phyloP scores from a whole-genome alignment of 78 protist genomes.

The Dictyostelium capitatum region DNA sequence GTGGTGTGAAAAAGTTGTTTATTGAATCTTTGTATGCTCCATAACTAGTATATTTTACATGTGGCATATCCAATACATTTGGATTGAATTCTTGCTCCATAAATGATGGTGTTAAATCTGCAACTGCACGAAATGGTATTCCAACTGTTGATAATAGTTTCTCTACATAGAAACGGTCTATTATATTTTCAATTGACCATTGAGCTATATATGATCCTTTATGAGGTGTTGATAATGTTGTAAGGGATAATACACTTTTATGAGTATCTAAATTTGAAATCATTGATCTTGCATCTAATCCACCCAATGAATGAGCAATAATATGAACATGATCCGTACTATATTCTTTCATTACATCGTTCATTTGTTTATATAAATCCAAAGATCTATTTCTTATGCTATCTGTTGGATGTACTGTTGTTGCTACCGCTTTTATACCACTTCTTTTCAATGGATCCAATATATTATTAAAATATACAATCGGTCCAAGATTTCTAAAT shows the following conservation, averaged over 20 bases:
- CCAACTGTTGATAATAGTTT: not conserved
- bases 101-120: slow-evolving; percentile 37
- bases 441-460: not conserved
- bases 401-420: slow-evolving; percentile 62
- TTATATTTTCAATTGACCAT: slow-evolving; percentile 40
- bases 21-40: slow-evolving; percentile 36
- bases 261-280: slow-evolving; percentile 16
- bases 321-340: slow-evolving; percentile 48
- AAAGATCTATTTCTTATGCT: slow-evolving; percentile 41
- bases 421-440: slow-evolving; percentile 38
- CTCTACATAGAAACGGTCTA: slow-evolving; percentile 25
- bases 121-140: slow-evolving; percentile 46
- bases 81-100: slow-evolving; percentile 23
- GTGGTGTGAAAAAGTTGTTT: not conserved
- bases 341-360: not conserved
- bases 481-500: not conserved
- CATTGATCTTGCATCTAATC: slow-evolving; percentile 50
- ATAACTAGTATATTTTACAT: slow-evolving; percentile 38
- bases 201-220: slow-evolving; percentile 63
- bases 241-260: slow-evolving; percentile 21
- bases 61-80: not conserved
- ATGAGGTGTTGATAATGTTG: slow-evolving; percentile 74
- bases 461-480: slow-evolving; percentile 44
- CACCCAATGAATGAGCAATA: slow-evolving; percentile 67
- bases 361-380: not conserved